Evolutionary conservation across 345 rosid species (phyloP).

Genomic region (Moricandia moricandioides): DNA sequence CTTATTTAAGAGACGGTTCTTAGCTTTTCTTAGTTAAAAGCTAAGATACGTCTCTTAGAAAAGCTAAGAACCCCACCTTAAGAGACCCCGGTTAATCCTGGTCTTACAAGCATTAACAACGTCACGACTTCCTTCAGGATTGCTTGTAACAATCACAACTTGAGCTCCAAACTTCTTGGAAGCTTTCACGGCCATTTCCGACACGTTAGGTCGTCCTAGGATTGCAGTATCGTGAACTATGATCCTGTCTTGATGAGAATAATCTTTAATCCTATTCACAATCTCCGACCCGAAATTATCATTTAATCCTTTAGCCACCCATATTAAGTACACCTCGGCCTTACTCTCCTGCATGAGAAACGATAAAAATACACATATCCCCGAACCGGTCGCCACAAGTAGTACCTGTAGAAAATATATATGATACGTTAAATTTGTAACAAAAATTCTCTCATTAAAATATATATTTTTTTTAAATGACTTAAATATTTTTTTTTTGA

Average conservation of each 20-base stretch:
- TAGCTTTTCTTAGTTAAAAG: too few species aligned
- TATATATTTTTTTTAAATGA: too few species aligned
- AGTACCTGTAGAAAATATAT: slow-evolving; percentile 28
- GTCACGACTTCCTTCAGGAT: slow-evolving; percentile 85
- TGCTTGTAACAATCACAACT: slow-evolving; percentile 81
- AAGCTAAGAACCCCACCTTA: too few species aligned
- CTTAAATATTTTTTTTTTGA: too few species aligned
- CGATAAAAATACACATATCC: slow-evolving; percentile 79
- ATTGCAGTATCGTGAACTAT: slow-evolving; percentile 70
- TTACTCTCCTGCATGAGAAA: slow-evolving; percentile 66
- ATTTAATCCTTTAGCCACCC: slow-evolving; percentile 79
- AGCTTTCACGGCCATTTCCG: slow-evolving; percentile 60
- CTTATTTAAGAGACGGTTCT: too few species aligned
- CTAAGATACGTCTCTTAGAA: too few species aligned
- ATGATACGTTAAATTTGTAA: neutral
- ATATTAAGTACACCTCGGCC: slow-evolving; percentile 56
- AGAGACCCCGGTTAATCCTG: too few species aligned
- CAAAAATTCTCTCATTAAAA: too few species aligned
- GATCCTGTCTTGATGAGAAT: slow-evolving; percentile 51
- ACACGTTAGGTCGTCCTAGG: slow-evolving; percentile 65
- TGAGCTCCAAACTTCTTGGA: slow-evolving; percentile 69
- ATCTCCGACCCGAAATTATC: slow-evolving; percentile 71
- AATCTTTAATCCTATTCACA: slow-evolving; percentile 48
- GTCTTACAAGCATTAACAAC: slow-evolving; percentile 72
- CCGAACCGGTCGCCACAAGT: slow-evolving; percentile 81